These are phyloP conservation scores for Cladosporium halotolerans DNA, from an alignment of 2,329 filamentous ascomycete genomes.

Conservation along the genomic window DNA sequence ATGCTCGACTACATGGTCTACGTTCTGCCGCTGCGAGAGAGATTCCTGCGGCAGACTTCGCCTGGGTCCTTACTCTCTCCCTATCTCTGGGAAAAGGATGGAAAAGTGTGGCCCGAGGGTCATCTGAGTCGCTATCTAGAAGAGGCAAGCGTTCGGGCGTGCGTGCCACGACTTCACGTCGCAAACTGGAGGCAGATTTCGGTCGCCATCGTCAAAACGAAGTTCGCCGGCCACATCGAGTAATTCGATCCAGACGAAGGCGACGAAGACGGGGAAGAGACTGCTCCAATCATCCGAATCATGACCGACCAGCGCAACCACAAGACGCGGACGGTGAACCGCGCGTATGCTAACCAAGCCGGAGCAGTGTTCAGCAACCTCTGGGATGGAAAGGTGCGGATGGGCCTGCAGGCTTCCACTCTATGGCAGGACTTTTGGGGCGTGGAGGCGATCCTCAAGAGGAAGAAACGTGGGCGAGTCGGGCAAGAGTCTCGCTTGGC, in stretches of 20 bases:
- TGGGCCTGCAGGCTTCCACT: conserved; percentile 8
- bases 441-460: conserved; percentile 7
- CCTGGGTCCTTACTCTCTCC: conserved; percentile 10
- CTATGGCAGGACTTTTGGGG: conserved; percentile 15
- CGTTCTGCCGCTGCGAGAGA: conserved; percentile 13
- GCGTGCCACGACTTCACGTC: conserved; percentile 9
- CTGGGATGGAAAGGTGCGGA: conserved; percentile 12
- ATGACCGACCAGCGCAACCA: conserved; percentile 13
- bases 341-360: conserved; percentile 11
- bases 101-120: conserved; percentile 10
- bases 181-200: conserved; percentile 14
- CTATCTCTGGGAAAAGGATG: conserved; percentile 14
- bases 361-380: conserved; percentile 12
- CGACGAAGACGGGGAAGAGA: conserved; percentile 6
- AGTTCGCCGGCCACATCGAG: conserved; percentile 13
- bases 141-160: conserved; percentile 8
- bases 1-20: conserved; percentile 15
- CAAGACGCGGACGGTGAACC: conserved; percentile 12
- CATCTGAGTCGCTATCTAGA: conserved; percentile 10
- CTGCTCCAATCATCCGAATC: not conserved
- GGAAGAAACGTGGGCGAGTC: not conserved
- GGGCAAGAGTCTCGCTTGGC: not conserved
- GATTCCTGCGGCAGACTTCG: conserved; percentile 10
- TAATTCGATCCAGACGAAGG: conserved; percentile 5
- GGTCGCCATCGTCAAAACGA: conserved; percentile 15